These are phyloP conservation scores for Lantana camara DNA, from an alignment of 257 asterid genomes.

Conservation along the genomic window DNA sequence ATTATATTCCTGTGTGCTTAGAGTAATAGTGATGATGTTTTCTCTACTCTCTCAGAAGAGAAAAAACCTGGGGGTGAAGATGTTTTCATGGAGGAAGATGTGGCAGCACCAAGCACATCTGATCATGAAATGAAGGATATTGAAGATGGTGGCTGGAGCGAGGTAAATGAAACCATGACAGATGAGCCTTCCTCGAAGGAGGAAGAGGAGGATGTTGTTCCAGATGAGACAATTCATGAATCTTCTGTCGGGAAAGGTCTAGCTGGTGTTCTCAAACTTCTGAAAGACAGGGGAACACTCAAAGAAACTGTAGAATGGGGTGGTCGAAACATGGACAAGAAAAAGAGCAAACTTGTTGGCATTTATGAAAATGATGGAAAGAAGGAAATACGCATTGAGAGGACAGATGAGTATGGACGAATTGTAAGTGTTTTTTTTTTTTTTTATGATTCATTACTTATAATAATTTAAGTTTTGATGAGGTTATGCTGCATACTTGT, in stretches of 20 bases:
- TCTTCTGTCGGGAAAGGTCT: constrained; percentile 90
- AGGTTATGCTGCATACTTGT: neutral
- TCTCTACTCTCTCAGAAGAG: constrained; percentile 49
- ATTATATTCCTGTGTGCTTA: neutral
- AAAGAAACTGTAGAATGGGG: constrained; percentile 97
- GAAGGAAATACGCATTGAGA: constrained; percentile 85
- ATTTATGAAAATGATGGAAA: constrained; percentile 57
- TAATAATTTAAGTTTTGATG: constrained; percentile 5
- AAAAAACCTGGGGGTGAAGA: constrained; percentile 73
- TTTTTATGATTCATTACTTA: constrained; percentile 8
- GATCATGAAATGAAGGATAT: constrained; percentile 51
- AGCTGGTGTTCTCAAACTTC: constrained; percentile 72
- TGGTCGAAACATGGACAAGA: constrained; percentile 99
- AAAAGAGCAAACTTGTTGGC: constrained; percentile 91
- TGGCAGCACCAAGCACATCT: constrained; percentile 52
- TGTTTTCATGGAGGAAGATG: constrained; percentile 96
- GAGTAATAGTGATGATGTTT: constrained; percentile 22
- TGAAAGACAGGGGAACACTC: constrained; percentile 86
- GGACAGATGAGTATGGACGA: constrained; percentile 95
- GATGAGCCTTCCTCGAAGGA: constrained; percentile 49
- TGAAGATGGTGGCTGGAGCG: constrained; percentile 65
- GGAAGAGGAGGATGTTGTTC: constrained; percentile 60
- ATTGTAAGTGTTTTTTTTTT: constrained; percentile 56
- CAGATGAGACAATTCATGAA: constrained; percentile 84
- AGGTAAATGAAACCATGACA: constrained; percentile 53